Evolutionary conservation across 495 filamentous ascomycete species (phyloP), one percentile per base, ranked within the genome.

Genomic region (Tuber brumale): DNA sequence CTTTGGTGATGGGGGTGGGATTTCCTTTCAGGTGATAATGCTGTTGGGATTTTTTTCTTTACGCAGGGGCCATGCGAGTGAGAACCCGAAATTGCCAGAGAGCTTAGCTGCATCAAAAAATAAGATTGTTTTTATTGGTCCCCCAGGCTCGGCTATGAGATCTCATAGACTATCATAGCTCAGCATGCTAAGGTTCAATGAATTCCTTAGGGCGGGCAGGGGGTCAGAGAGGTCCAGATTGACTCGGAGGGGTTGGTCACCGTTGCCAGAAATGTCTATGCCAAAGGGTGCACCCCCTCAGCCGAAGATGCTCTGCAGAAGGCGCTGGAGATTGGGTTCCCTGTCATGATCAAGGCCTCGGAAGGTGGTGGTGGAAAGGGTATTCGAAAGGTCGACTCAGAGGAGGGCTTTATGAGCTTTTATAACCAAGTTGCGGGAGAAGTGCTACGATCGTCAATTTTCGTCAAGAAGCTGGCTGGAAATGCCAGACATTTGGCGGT

Each of bases 331-430:
- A 99, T 99, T 82, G 95, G 95, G 70, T 98, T 98, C 86, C 95
- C 95, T 18, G 92, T 99, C 85, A 99, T 99, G 95, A 91, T 98
- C 82, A 99, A 99, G 87, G 96, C 95, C 35, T 98, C 95, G 27
- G 95, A 99, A 88, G 95, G 95, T 87, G 95, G 95, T 86, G 96
- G 96, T 86, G 95, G 95, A 83, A 99, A 99, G 88, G 96, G 95
- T 89, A 99, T 99, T 84, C 92, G 95, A 81, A 98, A 97, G 86
- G 96, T 94, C 75, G 89, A 97, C 72, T 88, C 85, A 41, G 94
- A 97, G 83, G 92, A 94, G 73, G 89, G 92, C 70, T 99, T 99
- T 83, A 86, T 88, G 77, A 85, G 86, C 77, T 86, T 97, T 70
- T 99, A 98, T 87, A 94, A 94, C 81, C 95, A 95, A 42, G 95